Percentiles rank a stretch among this genome's conserved stretches.
phyloP scores from a whole-genome alignment of 1,139 yeast genomes.

The Pichia sp. region DNA sequence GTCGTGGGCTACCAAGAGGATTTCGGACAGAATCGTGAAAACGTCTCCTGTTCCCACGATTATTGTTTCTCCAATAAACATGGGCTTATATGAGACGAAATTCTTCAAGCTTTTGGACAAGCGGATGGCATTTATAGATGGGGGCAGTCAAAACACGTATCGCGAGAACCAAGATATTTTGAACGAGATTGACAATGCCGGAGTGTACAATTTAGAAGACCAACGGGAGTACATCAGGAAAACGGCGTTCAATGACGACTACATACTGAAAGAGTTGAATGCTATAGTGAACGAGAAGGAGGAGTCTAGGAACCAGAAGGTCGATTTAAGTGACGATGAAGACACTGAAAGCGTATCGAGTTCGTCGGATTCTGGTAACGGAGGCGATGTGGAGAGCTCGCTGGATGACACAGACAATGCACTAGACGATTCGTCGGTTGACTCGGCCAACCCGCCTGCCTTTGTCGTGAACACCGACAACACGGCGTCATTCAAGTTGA shows the following conservation, averaged over 20 bases:
- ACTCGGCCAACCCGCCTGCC: slow-evolving; percentile 18
- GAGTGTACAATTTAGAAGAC: slow-evolving; percentile 25
- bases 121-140: slow-evolving; percentile 39
- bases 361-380: neutral
- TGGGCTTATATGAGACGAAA: slow-evolving; percentile 49
- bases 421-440: slow-evolving; percentile 18
- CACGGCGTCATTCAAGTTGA: slow-evolving; percentile 22
- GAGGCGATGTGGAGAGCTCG: neutral
- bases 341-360: neutral
- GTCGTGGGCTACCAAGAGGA: slow-evolving; percentile 57
- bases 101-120: slow-evolving; percentile 36
- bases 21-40: slow-evolving; percentile 61
- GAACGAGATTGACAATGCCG: slow-evolving; percentile 26
- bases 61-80: slow-evolving; percentile 62
- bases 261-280: slow-evolving; percentile 16
- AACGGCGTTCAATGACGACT: slow-evolving; percentile 17
- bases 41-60: slow-evolving; percentile 63
- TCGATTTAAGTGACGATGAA: neutral
- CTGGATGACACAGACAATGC: slow-evolving; percentile 4
- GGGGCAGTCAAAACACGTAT: slow-evolving; percentile 3
- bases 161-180: slow-evolving; percentile 21
- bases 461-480: slow-evolving; percentile 12
- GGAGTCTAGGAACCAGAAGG: slow-evolving; percentile 1
- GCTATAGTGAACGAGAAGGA: slow-evolving; percentile 1
- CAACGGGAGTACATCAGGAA: slow-evolving; percentile 20